These are phyloP conservation scores for Luzula sylvatica DNA, from an alignment of 176 grass and related monocot species.

Conservation along the genomic window DNA sequence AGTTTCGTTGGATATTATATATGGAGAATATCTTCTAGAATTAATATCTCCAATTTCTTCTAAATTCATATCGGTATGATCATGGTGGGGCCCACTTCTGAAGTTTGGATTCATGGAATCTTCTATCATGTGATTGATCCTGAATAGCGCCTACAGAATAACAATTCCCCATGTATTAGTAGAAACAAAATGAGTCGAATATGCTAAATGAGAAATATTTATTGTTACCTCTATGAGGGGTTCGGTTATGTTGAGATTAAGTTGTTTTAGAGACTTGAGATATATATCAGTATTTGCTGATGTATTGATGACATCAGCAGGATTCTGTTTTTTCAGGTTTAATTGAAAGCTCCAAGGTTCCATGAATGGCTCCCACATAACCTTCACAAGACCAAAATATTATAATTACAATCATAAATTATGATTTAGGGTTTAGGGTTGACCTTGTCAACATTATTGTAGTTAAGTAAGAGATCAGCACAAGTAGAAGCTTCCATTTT, in stretches of 20 bases:
- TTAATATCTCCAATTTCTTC: background rate
- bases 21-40: conserved; percentile 85
- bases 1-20: conserved; percentile 87
- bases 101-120: conserved; percentile 61
- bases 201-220: too few species aligned
- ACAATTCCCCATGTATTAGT: conserved; percentile 24
- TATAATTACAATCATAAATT: too few species aligned
- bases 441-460: conserved; percentile 99
- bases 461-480: conserved; percentile 89
- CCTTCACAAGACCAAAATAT: conserved; percentile 38
- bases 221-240: conserved; percentile 72
- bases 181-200: background rate
- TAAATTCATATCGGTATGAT: conserved; percentile 36
- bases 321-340: conserved; percentile 45
- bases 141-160: conserved; percentile 68
- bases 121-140: conserved; percentile 63
- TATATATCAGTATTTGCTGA: conserved; percentile 50
- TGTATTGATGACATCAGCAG: conserved; percentile 40
- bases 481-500: conserved; percentile 43
- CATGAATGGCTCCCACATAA: conserved; percentile 98
- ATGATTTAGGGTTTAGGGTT: too few species aligned
- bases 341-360: conserved; percentile 89
- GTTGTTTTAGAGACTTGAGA: conserved; percentile 64
- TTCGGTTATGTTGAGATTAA: conserved; percentile 96
- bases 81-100: conserved; percentile 37